Base-by-base conservation (phyloP, 169 alveolate species). In the Blepharisma undulans region DNA sequence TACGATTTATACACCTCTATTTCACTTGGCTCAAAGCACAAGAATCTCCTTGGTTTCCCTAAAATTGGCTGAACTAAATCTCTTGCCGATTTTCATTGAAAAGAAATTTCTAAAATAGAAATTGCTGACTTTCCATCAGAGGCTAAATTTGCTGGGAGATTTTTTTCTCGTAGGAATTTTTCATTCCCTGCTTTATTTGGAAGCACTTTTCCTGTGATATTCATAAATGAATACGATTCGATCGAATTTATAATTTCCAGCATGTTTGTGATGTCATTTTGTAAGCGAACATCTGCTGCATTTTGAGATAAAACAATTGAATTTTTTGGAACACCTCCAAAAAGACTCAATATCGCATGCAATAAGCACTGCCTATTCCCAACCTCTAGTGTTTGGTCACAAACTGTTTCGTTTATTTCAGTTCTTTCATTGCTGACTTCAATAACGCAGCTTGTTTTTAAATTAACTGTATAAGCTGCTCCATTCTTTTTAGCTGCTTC, bases 281-380 rank as follows among this genome's bases (percentile, higher is more conserved):
- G 89, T 36, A 82, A n/a, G 1, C 27, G 32, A 10, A 22, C 36
- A 16, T 82, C 12, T 14, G 30, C 14, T 21, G 32, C 27, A 16
- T n/a, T 74, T n/a, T n/a, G n/a, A 5, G 89, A 12, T 10, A 82
- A 29, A 21, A 34, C 36, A 19, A 82, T 25, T 6, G n/a, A 16
- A 10, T 19, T 22, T 21, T 82, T 82, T 7, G 33, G 48, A 4
- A 82, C 16, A 18, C 36, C 19, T 18, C 89, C 89, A 59, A 82
- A 82, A 0, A 82, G 19, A 25, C 22, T 33, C 8, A 82, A 30
- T 18, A 82, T 22, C 7, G 89, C 74, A 82, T n/a, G 8, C 18
- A 82, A 32, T 4, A 82, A 12, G 33, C 27, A 32, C 36, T 82
- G 89, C 18, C 89, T 8, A 12, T 82, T 82, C 36, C 89, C 89